phyloP scores from a whole-genome alignment of 805 yeast genomes.

The Ogataea kodamae region DNA sequence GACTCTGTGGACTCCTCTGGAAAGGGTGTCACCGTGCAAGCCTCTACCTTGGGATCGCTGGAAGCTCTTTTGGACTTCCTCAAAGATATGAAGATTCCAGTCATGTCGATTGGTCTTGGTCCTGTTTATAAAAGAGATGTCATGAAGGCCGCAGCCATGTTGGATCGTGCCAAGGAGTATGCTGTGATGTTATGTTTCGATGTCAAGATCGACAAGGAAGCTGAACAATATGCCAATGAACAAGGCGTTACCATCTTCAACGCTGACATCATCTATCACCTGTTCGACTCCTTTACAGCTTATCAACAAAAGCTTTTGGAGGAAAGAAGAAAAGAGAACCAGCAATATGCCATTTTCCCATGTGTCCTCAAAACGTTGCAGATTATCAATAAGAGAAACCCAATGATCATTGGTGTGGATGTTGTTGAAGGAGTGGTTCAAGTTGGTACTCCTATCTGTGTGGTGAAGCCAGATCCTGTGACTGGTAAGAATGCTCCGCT shows the following conservation, averaged over 20 bases:
- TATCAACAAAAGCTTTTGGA: conserved; percentile 87
- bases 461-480: conserved; percentile 83
- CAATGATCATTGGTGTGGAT: conserved; percentile 99
- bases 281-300: conserved; percentile 91
- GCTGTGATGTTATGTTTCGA: conserved; percentile 99
- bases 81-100: conserved; percentile 98
- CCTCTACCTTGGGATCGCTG: conserved; percentile 95
- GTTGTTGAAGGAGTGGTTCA: conserved; percentile 87
- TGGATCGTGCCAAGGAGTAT: conserved; percentile 90
- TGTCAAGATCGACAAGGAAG: conserved; percentile 95
- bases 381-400: conserved; percentile 96
- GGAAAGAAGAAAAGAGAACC: conserved; percentile 82
- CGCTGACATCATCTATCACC: conserved; percentile 94
- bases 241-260: conserved; percentile 88
- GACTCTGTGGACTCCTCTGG: conserved; percentile 95
- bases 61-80: conserved; percentile 96
- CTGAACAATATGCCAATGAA: conserved; percentile 95
- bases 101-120: conserved; percentile 96
- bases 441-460: conserved; percentile 93
- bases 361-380: conserved; percentile 92
- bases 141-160: conserved; percentile 95
- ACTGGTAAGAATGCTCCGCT: conserved; percentile 70
- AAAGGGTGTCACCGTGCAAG: conserved; percentile 97
- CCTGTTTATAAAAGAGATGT: conserved; percentile 98
- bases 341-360: conserved; percentile 90